Conservation (phyloP, 2,329 filamentous ascomycete species). For the Beauveria scarabaeidicola region DNA sequence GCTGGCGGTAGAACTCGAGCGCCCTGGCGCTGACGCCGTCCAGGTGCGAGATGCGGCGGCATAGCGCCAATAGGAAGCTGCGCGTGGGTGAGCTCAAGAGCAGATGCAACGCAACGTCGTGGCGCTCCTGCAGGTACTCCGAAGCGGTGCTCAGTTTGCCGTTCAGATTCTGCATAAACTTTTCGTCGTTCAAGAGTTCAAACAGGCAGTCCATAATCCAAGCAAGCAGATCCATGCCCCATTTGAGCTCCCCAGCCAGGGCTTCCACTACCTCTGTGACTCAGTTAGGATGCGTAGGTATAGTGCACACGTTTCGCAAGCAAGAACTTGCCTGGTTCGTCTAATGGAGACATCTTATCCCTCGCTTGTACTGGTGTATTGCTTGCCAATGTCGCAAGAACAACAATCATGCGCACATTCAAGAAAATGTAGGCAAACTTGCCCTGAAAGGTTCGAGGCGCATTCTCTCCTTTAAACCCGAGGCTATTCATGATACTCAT, state of each 20-base stretch:
- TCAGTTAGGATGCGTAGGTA: conserved; percentile 7
- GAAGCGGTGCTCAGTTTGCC: conserved; percentile 41
- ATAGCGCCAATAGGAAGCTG: conserved; percentile 61
- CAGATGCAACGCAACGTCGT: conserved; percentile 52
- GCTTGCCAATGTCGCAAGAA: conserved; percentile 56
- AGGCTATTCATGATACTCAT: conserved; percentile 73
- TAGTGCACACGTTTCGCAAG: background rate
- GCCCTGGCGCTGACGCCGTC: conserved; percentile 40
- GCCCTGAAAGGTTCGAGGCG: conserved; percentile 55
- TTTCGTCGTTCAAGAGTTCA: conserved; percentile 41
- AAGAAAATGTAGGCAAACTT: conserved; percentile 69
- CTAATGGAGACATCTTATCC: conserved; percentile 49
- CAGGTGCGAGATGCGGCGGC: conserved; percentile 53
- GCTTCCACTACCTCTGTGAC: conserved; percentile 59
- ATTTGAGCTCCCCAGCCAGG: conserved; percentile 66
- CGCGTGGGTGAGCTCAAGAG: conserved; percentile 68
- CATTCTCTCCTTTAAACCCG: conserved; percentile 58
- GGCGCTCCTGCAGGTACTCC: conserved; percentile 42
- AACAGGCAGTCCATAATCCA: conserved; percentile 55
- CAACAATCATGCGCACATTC: conserved; percentile 63
- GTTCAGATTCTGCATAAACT: conserved; percentile 42
- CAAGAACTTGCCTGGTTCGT: conserved; percentile 42
- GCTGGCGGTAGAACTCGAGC: conserved; percentile 41
- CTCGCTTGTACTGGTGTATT: conserved; percentile 46
- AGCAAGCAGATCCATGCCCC: conserved; percentile 63